phyloP scores from a whole-genome alignment of 2,329 filamentous ascomycete genomes.

The Alternaria angustiovoidea region DNA sequence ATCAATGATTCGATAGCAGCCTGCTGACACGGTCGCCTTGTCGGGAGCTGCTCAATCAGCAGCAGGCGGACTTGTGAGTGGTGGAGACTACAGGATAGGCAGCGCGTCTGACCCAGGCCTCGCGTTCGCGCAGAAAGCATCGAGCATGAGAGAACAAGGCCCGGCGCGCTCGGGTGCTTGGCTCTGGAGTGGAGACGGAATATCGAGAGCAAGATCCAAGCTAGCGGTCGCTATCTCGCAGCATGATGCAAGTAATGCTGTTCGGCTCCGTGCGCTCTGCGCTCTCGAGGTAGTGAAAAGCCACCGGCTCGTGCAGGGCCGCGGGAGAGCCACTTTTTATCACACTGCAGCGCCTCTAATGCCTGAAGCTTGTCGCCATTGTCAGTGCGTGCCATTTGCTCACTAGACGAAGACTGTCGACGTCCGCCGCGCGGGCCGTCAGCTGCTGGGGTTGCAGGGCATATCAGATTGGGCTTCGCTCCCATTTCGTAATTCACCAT shows the following conservation, averaged over 20 bases:
- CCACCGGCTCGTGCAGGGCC: conserved; percentile 22
- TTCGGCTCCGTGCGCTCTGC: conserved; percentile 9
- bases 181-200: conserved; percentile 24
- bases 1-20: conserved; percentile 42
- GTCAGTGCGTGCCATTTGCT: conserved; percentile 27
- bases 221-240: conserved; percentile 36
- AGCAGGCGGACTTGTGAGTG: conserved; percentile 34
- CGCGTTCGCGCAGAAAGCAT: neutral
- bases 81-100: conserved; percentile 29
- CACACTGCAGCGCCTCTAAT: conserved; percentile 23
- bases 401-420: conserved; percentile 23
- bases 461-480: conserved; percentile 26
- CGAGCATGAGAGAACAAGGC: conserved; percentile 8
- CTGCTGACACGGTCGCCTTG: conserved; percentile 42
- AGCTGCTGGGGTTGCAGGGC: conserved; percentile 25
- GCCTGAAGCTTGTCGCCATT: conserved; percentile 16
- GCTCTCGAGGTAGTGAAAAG: conserved; percentile 17
- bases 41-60: conserved; percentile 42
- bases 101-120: conserved; percentile 23
- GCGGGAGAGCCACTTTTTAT: conserved; percentile 19
- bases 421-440: conserved; percentile 31
- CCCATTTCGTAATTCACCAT: conserved; percentile 20
- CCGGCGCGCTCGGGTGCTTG: conserved; percentile 23
- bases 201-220: conserved; percentile 30
- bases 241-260: conserved; percentile 37